Conservation (phyloP, 768 basidiomycete species). For the Strobilomyces confusus region DNA sequence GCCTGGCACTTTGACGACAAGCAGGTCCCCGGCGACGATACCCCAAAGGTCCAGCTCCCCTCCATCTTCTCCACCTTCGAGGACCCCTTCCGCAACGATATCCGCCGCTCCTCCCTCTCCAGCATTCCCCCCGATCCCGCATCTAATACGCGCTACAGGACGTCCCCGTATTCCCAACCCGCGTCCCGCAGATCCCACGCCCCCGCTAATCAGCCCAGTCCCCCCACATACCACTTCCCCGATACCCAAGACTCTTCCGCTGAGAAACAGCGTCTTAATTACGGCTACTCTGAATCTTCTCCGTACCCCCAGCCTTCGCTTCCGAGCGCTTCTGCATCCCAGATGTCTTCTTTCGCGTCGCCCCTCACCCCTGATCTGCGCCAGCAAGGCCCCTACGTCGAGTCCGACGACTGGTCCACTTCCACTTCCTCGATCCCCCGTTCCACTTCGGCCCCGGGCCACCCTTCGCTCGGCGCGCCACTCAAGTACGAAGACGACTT, state of each 20-base stretch:
- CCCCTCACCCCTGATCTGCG: conserved; percentile 47
- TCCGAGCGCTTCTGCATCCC: conserved; percentile 48
- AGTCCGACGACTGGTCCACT: conserved; percentile 52
- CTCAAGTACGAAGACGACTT: conserved; percentile 69
- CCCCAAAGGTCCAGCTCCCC: conserved; percentile 60
- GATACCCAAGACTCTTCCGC: conserved; percentile 39
- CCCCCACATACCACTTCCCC: conserved; percentile 58
- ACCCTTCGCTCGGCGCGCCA: conserved; percentile 42
- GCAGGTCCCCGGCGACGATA: conserved; percentile 41
- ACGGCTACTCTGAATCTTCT: conserved; percentile 41
- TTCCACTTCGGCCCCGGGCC: conserved; percentile 63
- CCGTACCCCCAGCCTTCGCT: conserved; percentile 47
- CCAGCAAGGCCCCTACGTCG: conserved; percentile 38
- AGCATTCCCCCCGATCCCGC: conserved; percentile 48
- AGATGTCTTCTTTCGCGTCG: conserved; percentile 47
- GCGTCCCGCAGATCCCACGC: conserved; percentile 45
- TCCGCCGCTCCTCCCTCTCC: conserved; percentile 62
- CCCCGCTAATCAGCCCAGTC: conserved; percentile 35
- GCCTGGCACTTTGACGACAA: conserved; percentile 35
- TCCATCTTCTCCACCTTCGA: conserved; percentile 71
- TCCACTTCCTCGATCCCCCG: conserved; percentile 59
- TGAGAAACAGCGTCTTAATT: conserved; percentile 38
- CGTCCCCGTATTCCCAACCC: conserved; percentile 54
- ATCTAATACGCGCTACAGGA: conserved; percentile 42
- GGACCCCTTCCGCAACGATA: conserved; percentile 51